These are phyloP conservation scores for Primulina eburnea DNA, from an alignment of 257 asterid genomes.

Conservation along the genomic window DNA sequence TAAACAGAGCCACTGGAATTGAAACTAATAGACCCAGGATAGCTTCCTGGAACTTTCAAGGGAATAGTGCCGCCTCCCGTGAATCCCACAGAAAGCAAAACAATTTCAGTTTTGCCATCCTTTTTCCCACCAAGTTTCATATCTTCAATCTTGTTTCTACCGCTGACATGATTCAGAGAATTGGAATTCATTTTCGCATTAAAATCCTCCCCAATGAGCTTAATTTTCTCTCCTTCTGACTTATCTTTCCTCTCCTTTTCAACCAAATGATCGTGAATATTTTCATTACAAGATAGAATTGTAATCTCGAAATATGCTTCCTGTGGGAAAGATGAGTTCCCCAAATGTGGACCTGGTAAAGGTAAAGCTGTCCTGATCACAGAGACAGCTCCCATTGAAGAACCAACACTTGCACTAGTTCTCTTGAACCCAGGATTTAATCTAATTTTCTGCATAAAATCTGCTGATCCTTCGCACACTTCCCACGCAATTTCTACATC, in stretches of 20 bases:
- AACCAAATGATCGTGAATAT: neutral
- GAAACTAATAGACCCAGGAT: slow-evolving; percentile 71
- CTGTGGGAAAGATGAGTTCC: slow-evolving; percentile 73
- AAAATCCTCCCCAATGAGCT: slow-evolving; percentile 58
- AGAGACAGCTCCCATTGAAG: slow-evolving; percentile 37
- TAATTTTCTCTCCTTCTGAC: slow-evolving; percentile 62
- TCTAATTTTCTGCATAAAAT: slow-evolving; percentile 74
- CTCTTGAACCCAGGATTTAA: slow-evolving; percentile 47
- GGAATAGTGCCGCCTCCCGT: slow-evolving; percentile 50
- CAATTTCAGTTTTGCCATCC: slow-evolving; percentile 29
- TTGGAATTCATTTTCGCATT: slow-evolving; percentile 40
- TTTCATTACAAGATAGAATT: slow-evolving; percentile 33
- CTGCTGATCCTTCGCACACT: slow-evolving; percentile 77
- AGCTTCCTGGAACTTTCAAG: slow-evolving; percentile 62
- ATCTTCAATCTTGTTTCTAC: slow-evolving; percentile 36
- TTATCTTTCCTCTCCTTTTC: slow-evolving; percentile 29
- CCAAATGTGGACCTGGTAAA: slow-evolving; percentile 80
- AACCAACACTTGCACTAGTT: neutral
- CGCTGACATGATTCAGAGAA: slow-evolving; percentile 21
- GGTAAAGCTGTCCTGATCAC: slow-evolving; percentile 63
- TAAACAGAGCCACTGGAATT: slow-evolving; percentile 69
- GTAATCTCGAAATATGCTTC: slow-evolving; percentile 87
- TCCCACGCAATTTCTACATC: slow-evolving; percentile 72
- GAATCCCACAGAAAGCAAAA: slow-evolving; percentile 52
- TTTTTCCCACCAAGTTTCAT: slow-evolving; percentile 27